These are phyloP conservation scores for Blastocystis sp. DNA, from an alignment of 352 stramenopile species.

Conservation along the genomic window DNA sequence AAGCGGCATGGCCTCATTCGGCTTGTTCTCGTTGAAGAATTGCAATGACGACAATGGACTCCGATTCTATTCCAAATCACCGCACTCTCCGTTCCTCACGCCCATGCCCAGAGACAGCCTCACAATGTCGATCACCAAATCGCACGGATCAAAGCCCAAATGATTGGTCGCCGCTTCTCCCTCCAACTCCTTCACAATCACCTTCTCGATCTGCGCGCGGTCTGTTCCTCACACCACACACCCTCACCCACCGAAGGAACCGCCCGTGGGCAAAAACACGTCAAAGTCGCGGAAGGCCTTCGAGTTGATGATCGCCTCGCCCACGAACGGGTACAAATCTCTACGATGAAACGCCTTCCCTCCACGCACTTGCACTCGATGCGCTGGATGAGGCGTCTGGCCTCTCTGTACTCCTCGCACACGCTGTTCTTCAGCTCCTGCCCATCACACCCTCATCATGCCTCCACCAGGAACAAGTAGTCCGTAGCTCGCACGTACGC, in stretches of 20 bases:
- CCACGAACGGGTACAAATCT: slow-evolving; percentile 45
- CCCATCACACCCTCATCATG: neutral
- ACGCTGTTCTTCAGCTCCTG: slow-evolving; percentile 49
- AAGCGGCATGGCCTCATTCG: neutral
- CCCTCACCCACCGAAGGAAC: neutral
- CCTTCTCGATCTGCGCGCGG: neutral
- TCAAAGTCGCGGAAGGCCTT: neutral
- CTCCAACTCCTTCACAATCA: neutral
- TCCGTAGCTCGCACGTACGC: slow-evolving; percentile 63
- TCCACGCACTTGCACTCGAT: slow-evolving; percentile 12
- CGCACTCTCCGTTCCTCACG: neutral
- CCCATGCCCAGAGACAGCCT: slow-evolving; percentile 34
- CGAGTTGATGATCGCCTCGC: slow-evolving; percentile 49
- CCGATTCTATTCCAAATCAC: neutral
- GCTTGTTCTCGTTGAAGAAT: slow-evolving; percentile 38
- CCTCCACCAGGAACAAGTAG: slow-evolving; percentile 34
- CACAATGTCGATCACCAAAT: slow-evolving; percentile 24
- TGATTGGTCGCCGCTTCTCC: neutral
- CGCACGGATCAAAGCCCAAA: neutral
- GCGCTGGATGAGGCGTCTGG: slow-evolving; percentile 13
- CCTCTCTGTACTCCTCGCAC: neutral
- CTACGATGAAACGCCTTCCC: neutral
- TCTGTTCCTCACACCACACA: neutral
- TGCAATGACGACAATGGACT: slow-evolving; percentile 21
- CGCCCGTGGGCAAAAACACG: neutral